phyloP scores from a whole-genome alignment of 257 asterid species.

The Handroanthus guayacan region DNA sequence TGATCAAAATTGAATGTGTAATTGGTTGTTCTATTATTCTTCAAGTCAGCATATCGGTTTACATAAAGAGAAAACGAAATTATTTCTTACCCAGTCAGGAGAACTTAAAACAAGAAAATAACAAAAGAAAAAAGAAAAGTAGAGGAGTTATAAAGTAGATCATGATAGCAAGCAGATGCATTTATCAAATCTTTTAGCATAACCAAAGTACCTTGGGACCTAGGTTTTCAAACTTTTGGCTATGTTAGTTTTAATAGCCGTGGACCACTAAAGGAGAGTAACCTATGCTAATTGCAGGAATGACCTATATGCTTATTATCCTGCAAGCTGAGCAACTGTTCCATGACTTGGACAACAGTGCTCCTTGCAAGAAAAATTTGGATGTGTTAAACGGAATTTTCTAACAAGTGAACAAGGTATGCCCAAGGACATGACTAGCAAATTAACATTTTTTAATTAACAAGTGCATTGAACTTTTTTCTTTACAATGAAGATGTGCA shows the following conservation, averaged over 20 bases:
- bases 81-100: background rate
- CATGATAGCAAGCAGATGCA: background rate
- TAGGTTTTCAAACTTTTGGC: background rate
- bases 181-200: background rate
- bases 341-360: background rate
- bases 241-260: background rate
- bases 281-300: background rate
- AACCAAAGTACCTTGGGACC: background rate
- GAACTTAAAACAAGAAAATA: background rate
- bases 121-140: background rate
- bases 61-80: conserved; percentile 2
- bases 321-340: background rate
- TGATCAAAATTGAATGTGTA: conserved; percentile 68
- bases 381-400: background rate
- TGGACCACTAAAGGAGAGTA: background rate
- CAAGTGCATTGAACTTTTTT: background rate
- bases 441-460: background rate
- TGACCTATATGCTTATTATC: background rate
- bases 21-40: conserved; percentile 67
- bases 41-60: conserved; percentile 71
- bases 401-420: background rate
- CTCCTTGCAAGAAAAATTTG: background rate
- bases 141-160: background rate
- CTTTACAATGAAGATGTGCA: background rate
- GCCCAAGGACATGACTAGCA: background rate